Base-by-base conservation (phyloP, 2,329 filamentous ascomycete species). In the Curvularia eragrostidis region DNA sequence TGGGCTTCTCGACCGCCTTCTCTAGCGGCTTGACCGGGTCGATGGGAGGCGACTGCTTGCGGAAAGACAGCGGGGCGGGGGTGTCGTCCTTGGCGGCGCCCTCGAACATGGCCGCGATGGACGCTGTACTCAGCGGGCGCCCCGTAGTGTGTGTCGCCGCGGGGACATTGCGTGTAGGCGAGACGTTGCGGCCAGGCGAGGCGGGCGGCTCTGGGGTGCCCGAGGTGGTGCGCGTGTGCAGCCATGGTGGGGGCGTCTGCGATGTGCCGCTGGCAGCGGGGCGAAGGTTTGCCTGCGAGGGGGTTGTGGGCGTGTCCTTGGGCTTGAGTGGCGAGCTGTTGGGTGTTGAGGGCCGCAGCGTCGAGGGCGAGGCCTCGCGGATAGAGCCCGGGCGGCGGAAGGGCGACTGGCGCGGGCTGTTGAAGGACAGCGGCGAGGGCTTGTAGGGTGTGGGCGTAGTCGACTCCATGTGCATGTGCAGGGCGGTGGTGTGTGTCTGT, bases 311-410 rank as follows among this genome's bases (percentile, higher is more conserved):
- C 13, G 73, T 70, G 23, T 65, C 60, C 48, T 52, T 71, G 1
- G 73, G 73, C 58, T 80, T 80, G 13, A 77, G 70, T 19, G 78
- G 78, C 38, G 79, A 81, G 47, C 67, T 71, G 47, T 67, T 75
- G 5, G 78, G 76, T 12, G 78, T 79, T n/a, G 70, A 69, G 26
- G 73, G 75, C 15, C 75, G 70, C 12, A 78, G 67, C 19, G 77
- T 75, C 1, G 77, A 78, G 3, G 77, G 77, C 19, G 78, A 79
- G 47, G 63, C 63, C 26, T 74, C 65, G 28, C 67, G 51, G 42
- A 78, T 76, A 51, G 79, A 78, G 58, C 77, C 77, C 15, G 78
- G 75, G 26, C 79, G 74, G 56, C 78, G 74, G 63, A 81, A 81
- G 42, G 79, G 79, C 54, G 79, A 81, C 46, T 77, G 73, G 61